phyloP scores from a whole-genome alignment of 768 basidiomycete genomes.

The Exidia glandulosa region DNA sequence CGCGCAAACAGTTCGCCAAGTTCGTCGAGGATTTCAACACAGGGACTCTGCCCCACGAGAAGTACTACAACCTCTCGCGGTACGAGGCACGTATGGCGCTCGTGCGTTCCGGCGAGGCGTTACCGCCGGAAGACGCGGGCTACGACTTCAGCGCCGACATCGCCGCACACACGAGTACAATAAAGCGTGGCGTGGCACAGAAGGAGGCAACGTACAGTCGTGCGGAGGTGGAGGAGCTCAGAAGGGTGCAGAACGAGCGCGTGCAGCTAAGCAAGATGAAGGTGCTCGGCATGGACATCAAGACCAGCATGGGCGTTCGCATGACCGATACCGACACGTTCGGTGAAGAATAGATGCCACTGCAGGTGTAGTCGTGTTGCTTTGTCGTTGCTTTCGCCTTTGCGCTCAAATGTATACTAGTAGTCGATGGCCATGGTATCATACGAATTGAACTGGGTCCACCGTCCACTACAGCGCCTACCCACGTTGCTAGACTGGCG shows the following conservation, averaged over 20 bases:
- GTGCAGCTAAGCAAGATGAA: conserved; percentile 73
- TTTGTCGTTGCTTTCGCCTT: background rate
- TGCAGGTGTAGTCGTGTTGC: background rate
- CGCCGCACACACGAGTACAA: conserved; percentile 57
- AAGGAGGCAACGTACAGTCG: conserved; percentile 38
- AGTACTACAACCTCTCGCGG: conserved; percentile 84
- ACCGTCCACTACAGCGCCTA: no score
- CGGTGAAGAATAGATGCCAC: conserved; percentile 24
- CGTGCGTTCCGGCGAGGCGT: conserved; percentile 65
- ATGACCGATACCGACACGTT: conserved; percentile 62
- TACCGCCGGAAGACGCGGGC: conserved; percentile 1
- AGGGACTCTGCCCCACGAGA: conserved; percentile 91
- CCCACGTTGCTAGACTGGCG: no score
- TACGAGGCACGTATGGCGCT: conserved; percentile 81
- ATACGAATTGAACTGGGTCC: no score
- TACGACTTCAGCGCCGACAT: conserved; percentile 84
- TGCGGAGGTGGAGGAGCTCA: conserved; percentile 71
- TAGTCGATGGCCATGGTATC: no score
- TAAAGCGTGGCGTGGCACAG: conserved; percentile 58
- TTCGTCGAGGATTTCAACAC: conserved; percentile 79
- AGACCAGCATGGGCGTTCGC: conserved; percentile 72
- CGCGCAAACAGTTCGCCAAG: conserved; percentile 71
- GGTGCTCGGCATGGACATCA: conserved; percentile 77
- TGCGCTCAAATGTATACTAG: background rate
- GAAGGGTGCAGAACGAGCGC: conserved; percentile 77